phyloP scores from a whole-genome alignment of 1,284 basidiomycete genomes.

The Thelephora terrestris region DNA sequence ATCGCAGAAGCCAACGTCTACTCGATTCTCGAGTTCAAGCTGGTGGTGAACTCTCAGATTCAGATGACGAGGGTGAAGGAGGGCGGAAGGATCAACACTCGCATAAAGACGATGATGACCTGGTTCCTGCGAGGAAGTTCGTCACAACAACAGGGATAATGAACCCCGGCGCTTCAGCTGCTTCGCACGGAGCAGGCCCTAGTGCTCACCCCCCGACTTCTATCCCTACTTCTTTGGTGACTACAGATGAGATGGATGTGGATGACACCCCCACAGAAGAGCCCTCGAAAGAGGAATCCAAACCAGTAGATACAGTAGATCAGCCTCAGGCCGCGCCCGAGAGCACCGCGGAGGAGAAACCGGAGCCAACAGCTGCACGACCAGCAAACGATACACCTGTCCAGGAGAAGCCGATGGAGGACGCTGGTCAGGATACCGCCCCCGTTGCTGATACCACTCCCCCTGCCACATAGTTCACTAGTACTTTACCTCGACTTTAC shows the following conservation, averaged over 20 bases:
- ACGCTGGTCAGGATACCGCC: too few species aligned
- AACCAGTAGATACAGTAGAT: constrained; percentile 4
- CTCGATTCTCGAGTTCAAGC: constrained; percentile 66
- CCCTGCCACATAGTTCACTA: too few species aligned
- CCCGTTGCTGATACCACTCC: too few species aligned
- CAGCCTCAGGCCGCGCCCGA: constrained; percentile 7
- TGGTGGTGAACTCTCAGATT: constrained; percentile 76
- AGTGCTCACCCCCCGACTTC: constrained; percentile 54
- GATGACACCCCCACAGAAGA: constrained; percentile 14
- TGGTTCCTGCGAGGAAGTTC: constrained; percentile 36
- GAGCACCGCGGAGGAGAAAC: constrained; percentile 2
- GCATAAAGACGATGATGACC: constrained; percentile 43
- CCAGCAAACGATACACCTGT: too few species aligned
- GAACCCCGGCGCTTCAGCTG: constrained; percentile 41
- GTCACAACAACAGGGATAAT: constrained; percentile 62
- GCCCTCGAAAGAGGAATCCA: not conserved
- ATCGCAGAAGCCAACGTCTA: constrained; percentile 61
- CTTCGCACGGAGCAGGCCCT: constrained; percentile 60
- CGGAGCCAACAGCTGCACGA: not conserved
- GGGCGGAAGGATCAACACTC: constrained; percentile 57
- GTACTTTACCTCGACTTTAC: too few species aligned
- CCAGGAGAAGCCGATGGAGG: too few species aligned
- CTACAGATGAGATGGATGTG: constrained; percentile 20
- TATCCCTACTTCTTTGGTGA: constrained; percentile 12
- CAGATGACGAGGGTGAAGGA: constrained; percentile 81